Evolutionary conservation across 164 flowering plant species (phyloP), one percentile per base, ranked within the genome.

Genomic region (Tetracentron sinense): DNA sequence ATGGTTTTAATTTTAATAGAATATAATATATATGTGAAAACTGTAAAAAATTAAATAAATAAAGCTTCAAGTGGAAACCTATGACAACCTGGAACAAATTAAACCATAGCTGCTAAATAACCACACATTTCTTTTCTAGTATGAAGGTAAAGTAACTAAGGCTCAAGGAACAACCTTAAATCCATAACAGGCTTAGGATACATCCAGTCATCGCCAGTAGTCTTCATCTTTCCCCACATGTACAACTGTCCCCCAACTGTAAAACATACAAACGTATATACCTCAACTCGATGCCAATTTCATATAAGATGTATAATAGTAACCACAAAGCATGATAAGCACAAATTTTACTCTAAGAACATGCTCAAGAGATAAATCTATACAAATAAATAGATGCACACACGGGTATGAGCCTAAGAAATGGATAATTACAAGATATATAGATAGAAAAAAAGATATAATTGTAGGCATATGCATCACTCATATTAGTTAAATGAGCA

Each of bases 161-260:
- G 55, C 21, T 51, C 6, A 46, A 69, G 44, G 54, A 27, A 54
- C 15, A 72, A 94, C 99, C 99, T 91, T 75, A 95, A 79, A 81
- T 90, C 97, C 97, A 95, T 73, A 20, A 92, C 79, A 71, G 99
- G 99, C 70, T 95, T 95, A 54, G 99, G 99, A 78, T 95, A 92
- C 99, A 95, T 95, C 91, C 90, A 95, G 47, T 95, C 97, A 77
- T 95, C 99, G 46, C 97, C 97, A 1, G 82, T 78, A 61, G 14
- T 75, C 81, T 95, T 95, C 60, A 95, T 69, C 74, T 95, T 95
- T 35, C 99, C 99, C 97, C 99, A 95, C 97, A 95, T 92, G 66
- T 92, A 95, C 71, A 95, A 72, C 82, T 95, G 99, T 48, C 99
- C 97, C 60, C 97, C 97, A 77, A 79, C 99, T 95, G 81, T 28